These are phyloP conservation scores for Amphicarpaea edgeworthii DNA, from an alignment of 306 rosid species.

Conservation along the genomic window DNA sequence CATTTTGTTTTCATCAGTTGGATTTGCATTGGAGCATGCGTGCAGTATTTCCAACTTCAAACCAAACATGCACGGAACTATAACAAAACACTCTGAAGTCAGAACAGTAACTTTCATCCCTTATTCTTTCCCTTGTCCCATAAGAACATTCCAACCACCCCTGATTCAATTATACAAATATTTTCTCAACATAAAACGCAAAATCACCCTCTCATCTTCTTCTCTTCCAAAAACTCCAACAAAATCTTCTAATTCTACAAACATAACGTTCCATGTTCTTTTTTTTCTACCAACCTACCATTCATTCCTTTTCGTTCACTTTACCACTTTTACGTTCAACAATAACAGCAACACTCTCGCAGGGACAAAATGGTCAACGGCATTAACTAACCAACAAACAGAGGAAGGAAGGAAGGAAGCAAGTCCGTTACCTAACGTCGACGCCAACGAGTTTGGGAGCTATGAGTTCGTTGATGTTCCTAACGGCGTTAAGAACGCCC, in stretches of 20 bases:
- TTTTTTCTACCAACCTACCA: slow-evolving; percentile 1
- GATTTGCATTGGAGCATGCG: too few relatives aligned
- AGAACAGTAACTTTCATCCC: background rate
- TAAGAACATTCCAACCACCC: too few relatives aligned
- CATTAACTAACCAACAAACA: background rate
- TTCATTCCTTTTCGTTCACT: slow-evolving; percentile 2
- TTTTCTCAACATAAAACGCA: background rate
- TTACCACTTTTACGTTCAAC: background rate
- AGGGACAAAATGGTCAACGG: background rate
- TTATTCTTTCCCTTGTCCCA: too few relatives aligned
- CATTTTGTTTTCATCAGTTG: too few relatives aligned
- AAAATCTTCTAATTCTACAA: background rate
- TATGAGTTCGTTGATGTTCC: slow-evolving; percentile 76
- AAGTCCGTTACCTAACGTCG: slow-evolving; percentile 71
- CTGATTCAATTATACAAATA: too few relatives aligned
- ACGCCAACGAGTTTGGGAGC: slow-evolving; percentile 89
- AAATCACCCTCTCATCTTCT: background rate
- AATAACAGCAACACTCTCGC: background rate
- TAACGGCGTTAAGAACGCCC: slow-evolving; percentile 89
- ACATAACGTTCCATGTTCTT: background rate
- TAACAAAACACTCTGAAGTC: background rate
- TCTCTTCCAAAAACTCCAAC: background rate
- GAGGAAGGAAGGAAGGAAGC: background rate
- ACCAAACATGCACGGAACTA: too few relatives aligned
- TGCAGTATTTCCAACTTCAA: too few relatives aligned